Evolutionary conservation across 768 basidiomycete species (phyloP), one percentile per base, ranked within the genome.

Genomic region (Rickenella mellea): DNA sequence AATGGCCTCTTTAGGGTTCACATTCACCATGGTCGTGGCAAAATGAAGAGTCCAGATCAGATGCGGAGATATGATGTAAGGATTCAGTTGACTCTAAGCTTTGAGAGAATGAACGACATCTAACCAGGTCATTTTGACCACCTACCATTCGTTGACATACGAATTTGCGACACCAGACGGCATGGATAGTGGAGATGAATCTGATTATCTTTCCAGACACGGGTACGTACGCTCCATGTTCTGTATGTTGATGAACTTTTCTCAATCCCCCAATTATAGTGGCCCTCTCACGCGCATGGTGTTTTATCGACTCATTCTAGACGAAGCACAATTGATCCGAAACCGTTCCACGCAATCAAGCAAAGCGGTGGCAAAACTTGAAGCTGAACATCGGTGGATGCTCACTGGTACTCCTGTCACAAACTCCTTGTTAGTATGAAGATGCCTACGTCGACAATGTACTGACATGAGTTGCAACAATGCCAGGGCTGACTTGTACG

Each of bases 301-400:
- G 22, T 91, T 80, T 64, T 81, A 73, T 52, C 73, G 86, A 6
- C 74, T 79, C 24, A 65, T 89, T 42, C 70, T 83, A 3, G 88
- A 91, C 50, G 88, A 91, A 55, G 82, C 83, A 0, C 84, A 85
- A 51, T 80, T 78, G 52, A 80, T 83, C 48, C 71, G 82, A 20
- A 28, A 24, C 20, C 6, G 12, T 46, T 58, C 61, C 8, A 82
- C 81, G 2, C 71, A 72, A 4, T 66, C 73, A 8, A 83, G 79
- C 50, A 62, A 72, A 25, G 72, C 70, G 27, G 64, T 81, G 15
- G 76, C 79, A 1, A 69, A 72, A 50, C 65, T 91, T 24, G 67
- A 74, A 31, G 61, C 79, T 0, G 77, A 70, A 45, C 80, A 82
- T 51, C 66, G 85, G 17, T 91, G 88, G 88, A 77, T 78, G 66